These are phyloP conservation scores for Gnetum montanum DNA, from an alignment of 75 land plant genomes.

Conservation along the genomic window DNA sequence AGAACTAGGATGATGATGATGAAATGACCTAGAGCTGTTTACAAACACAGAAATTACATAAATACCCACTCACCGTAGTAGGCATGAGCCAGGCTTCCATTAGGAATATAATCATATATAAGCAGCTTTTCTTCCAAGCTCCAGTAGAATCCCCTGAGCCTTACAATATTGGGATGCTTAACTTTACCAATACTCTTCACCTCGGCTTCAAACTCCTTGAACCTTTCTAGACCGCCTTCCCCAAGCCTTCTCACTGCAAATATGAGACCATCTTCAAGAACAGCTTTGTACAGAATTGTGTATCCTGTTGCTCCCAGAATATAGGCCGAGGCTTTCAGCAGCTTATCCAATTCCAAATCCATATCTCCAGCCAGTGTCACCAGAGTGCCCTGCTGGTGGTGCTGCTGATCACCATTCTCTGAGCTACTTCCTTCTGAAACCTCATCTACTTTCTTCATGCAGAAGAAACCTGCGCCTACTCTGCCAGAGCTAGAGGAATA, in stretches of 20 bases:
- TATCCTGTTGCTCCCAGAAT: conserved; percentile 65
- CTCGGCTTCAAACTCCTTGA: conserved; percentile 57
- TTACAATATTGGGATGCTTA: conserved; percentile 66
- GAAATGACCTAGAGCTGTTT: neutral
- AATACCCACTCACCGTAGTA: conserved; percentile 57
- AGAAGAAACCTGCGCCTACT: conserved; percentile 4
- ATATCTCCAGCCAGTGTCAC: conserved; percentile 51
- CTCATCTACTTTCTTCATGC: conserved; percentile 8
- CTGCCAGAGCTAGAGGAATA: conserved; percentile 7
- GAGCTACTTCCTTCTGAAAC: conserved; percentile 14
- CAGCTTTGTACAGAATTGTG: conserved; percentile 81
- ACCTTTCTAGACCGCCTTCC: conserved; percentile 31
- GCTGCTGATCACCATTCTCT: conserved; percentile 14
- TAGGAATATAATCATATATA: conserved; percentile 72
- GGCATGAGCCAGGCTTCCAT: conserved; percentile 69
- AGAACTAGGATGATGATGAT: neutral
- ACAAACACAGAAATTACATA: too few relatives aligned
- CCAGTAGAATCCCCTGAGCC: conserved; percentile 66
- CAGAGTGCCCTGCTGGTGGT: conserved; percentile 17
- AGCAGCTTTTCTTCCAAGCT: conserved; percentile 76
- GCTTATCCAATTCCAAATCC: conserved; percentile 58
- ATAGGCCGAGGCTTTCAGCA: conserved; percentile 80
- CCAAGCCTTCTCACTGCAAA: conserved; percentile 68
- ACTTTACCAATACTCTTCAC: conserved; percentile 42
- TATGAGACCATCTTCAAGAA: conserved; percentile 53